Evolutionary conservation across 257 asterid species (phyloP).

Genomic region (Dorcoceras hygrometricum): DNA sequence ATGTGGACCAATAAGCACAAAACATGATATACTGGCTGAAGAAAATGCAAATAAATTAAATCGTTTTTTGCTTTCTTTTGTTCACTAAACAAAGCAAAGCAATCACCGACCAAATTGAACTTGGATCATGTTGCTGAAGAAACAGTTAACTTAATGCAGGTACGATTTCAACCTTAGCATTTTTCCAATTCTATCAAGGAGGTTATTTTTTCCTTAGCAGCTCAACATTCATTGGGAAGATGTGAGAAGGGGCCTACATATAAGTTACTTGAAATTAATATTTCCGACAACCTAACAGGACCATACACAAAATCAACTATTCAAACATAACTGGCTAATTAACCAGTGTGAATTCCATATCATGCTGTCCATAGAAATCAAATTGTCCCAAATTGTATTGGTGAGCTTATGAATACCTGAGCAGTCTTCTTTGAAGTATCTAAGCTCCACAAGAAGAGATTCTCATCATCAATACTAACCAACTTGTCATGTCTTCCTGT

Average conservation of each 20-base stretch:
- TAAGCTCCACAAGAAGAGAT: constrained; percentile 79
- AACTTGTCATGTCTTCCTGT: constrained; percentile 94
- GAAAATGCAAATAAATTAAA: not conserved
- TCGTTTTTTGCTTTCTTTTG: too few relatives aligned
- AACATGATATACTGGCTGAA: too few relatives aligned
- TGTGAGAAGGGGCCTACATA: not conserved
- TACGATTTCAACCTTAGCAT: not conserved
- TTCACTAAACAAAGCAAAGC: not conserved
- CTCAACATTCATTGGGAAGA: not conserved
- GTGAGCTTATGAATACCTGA: constrained; percentile 55
- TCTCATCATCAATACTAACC: constrained; percentile 84
- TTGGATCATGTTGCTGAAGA: not conserved
- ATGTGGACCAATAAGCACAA: too few relatives aligned
- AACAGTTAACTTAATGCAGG: not conserved
- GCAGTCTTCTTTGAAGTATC: constrained; percentile 88
- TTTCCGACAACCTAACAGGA: not conserved
- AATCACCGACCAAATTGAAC: not conserved
- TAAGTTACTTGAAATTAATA: not conserved
- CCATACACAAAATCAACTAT: not conserved
- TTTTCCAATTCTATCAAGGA: not conserved
- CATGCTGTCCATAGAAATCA: constrained; percentile 10
- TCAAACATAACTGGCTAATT: constrained; percentile 7
- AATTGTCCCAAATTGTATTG: constrained; percentile 12
- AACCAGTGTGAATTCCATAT: constrained; percentile 2
- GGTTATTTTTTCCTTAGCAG: constrained; percentile 3